A percentile compares a stretch with the other conserved stretches of the same genome.
Evolutionary conservation across 2,329 filamentous ascomycete species (phyloP).

Genomic region (Cladosporium phlei): DNA sequence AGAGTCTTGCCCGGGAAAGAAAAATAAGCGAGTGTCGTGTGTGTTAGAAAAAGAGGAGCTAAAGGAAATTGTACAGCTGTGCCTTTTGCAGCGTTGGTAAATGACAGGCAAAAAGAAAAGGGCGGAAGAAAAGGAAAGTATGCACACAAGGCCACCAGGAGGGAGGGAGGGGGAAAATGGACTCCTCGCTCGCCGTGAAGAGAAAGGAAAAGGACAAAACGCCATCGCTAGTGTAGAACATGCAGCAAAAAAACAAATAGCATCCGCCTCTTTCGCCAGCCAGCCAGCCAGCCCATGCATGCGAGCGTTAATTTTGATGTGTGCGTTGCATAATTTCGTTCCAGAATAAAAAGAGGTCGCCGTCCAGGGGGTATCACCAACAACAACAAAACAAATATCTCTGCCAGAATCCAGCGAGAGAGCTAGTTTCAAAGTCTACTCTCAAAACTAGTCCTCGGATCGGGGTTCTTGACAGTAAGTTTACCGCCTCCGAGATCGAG

Average conservation of each 20-base stretch:
- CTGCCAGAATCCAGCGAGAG: neutral
- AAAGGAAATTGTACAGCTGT: too few species aligned
- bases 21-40: too few species aligned
- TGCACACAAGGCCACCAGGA: neutral
- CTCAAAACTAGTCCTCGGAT: slow-evolving; percentile 29
- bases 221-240: slow-evolving; percentile 3
- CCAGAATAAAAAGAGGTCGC: neutral
- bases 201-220: neutral
- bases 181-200: neutral
- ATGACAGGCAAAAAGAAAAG: neutral
- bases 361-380: slow-evolving; percentile 4
- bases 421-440: neutral
- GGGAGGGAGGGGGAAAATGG: neutral
- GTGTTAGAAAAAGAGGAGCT: too few species aligned
- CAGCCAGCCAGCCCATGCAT: too few species aligned
- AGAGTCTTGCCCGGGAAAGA: too few species aligned
- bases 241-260: neutral
- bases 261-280: neutral
- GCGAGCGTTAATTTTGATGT: neutral
- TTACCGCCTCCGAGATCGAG: slow-evolving; percentile 24
- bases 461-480: slow-evolving; percentile 39
- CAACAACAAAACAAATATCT: neutral
- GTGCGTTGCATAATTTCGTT: neutral
- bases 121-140: neutral
- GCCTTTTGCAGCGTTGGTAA: neutral